Conservation (phyloP, 1,284 basidiomycete genomes). For the Hymenochaete sp. region DNA sequence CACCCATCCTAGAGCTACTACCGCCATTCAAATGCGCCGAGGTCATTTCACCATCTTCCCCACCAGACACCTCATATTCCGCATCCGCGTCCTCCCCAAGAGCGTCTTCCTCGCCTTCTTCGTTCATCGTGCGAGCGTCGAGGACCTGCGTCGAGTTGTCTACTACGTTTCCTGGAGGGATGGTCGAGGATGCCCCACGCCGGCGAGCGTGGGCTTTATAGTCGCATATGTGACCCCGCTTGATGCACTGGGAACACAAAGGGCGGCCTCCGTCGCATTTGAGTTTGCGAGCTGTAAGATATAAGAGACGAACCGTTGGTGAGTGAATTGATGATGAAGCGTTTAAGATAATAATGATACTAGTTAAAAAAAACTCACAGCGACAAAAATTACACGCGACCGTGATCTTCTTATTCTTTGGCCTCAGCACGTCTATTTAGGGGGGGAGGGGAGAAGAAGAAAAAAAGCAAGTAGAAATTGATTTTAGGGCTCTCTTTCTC, state of each 20-base stretch:
- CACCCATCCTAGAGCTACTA: too few species aligned
- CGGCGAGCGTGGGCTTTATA: conserved; percentile 70
- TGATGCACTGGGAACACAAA: conserved; percentile 68
- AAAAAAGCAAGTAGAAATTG: neutral
- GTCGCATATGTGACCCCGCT: conserved; percentile 66
- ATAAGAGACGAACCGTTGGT: conserved; percentile 17
- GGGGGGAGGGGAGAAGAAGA: neutral
- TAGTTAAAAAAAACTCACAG: conserved; percentile 46
- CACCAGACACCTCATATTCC: conserved; percentile 9
- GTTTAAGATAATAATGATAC: neutral
- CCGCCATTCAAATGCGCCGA: neutral
- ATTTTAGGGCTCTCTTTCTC: neutral
- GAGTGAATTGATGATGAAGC: neutral
- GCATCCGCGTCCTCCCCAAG: conserved; percentile 8
- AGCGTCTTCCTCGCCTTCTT: conserved; percentile 11
- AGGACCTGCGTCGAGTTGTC: too few species aligned
- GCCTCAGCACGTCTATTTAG: conserved; percentile 8
- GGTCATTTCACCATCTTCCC: neutral
- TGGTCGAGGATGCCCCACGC: conserved; percentile 46
- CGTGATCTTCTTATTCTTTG: conserved; percentile 15
- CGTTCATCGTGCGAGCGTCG: conserved; percentile 1
- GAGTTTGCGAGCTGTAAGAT: conserved; percentile 59
- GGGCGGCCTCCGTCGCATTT: conserved; percentile 78
- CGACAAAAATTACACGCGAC: conserved; percentile 68
- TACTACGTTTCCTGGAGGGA: too few species aligned